These are phyloP conservation scores for Trichoderma gracile DNA, from an alignment of 2,329 filamentous ascomycete genomes.

Conservation along the genomic window DNA sequence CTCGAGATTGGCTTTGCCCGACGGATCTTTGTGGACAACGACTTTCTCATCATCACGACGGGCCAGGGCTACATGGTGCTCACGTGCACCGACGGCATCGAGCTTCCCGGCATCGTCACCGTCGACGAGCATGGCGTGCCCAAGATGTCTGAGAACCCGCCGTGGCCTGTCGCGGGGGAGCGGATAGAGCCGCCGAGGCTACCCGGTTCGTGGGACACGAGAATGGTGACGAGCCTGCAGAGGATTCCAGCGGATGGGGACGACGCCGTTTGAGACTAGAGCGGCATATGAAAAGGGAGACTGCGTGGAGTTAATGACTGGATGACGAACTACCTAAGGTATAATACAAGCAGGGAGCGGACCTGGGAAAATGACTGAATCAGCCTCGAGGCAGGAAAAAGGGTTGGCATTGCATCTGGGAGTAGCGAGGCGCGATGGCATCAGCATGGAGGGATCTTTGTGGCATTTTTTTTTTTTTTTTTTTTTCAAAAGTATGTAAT, in stretches of 20 bases:
- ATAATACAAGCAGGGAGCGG: neutral
- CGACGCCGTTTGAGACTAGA: neutral
- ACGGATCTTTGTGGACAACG: constrained; percentile 22
- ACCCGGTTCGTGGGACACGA: constrained; percentile 20
- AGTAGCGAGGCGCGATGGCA: neutral
- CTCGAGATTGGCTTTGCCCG: constrained; percentile 20
- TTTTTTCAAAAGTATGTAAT: neutral
- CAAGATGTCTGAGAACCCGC: constrained; percentile 7
- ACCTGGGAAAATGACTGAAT: neutral
- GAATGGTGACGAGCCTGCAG: constrained; percentile 21
- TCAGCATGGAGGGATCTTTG: neutral
- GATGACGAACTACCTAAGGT: no score
- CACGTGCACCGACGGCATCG: constrained; percentile 14
- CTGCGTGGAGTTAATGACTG: neutral
- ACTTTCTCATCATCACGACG: constrained; percentile 25
- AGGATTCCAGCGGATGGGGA: neutral
- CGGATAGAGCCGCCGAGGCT: constrained; percentile 24
- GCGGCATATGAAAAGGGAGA: neutral
- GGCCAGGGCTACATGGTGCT: constrained; percentile 23
- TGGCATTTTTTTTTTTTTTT: no score
- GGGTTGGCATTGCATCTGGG: neutral
- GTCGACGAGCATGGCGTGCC: neutral
- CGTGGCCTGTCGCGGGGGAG: constrained; percentile 16
- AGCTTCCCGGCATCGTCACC: constrained; percentile 13
- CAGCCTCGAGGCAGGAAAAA: neutral